phyloP scores from a whole-genome alignment of 805 yeast species.

The Wickerhamiella parazyma region DNA sequence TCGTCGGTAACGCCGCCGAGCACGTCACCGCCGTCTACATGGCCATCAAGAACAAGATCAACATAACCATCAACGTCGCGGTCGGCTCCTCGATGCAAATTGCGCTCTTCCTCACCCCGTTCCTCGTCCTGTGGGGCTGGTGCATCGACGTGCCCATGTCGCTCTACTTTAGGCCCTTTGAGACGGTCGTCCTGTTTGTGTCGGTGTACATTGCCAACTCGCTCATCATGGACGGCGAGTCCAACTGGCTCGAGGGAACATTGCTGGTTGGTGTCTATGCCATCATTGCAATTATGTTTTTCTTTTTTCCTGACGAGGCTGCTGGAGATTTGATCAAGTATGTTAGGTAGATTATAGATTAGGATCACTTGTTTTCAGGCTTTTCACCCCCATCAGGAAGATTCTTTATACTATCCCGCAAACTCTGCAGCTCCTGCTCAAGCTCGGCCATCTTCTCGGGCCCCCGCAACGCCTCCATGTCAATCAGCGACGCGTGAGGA shows the following conservation, averaged over 20 bases:
- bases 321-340: neutral
- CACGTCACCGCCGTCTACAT: constrained; percentile 94
- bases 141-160: constrained; percentile 80
- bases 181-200: constrained; percentile 81
- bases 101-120: constrained; percentile 89
- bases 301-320: constrained; percentile 49
- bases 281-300: constrained; percentile 81
- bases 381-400: neutral
- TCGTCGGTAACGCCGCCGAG: constrained; percentile 97
- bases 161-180: constrained; percentile 79
- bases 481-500: constrained; percentile 26
- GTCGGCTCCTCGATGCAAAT: constrained; percentile 92
- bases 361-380: too few relatives aligned
- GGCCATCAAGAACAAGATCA: constrained; percentile 91
- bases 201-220: constrained; percentile 80
- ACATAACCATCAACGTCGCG: constrained; percentile 91
- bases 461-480: constrained; percentile 17
- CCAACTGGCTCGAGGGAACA: constrained; percentile 94
- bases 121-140: constrained; percentile 94
- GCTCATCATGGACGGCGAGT: constrained; percentile 82
- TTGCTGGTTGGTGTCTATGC: constrained; percentile 79
- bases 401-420: constrained; percentile 1
- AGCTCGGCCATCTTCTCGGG: constrained; percentile 9
- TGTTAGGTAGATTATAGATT: too few relatives aligned
- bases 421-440: constrained; percentile 10